Conservation (phyloP, 2,329 filamentous ascomycete species). For the Aspergillus pseudoglaucus region DNA sequence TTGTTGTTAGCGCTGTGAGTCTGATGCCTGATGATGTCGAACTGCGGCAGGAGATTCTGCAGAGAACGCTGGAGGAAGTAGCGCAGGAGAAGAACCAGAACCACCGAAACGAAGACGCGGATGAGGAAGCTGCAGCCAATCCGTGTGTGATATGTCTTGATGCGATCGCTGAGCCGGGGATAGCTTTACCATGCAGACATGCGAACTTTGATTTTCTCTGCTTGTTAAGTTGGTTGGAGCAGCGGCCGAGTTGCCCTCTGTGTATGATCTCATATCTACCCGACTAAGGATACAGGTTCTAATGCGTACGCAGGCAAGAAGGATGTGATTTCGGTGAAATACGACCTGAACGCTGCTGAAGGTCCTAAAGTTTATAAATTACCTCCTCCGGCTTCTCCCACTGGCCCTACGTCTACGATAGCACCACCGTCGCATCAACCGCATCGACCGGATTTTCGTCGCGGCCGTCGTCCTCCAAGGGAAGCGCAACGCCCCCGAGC, state of each 20-base stretch:
- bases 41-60: slow-evolving; percentile 38
- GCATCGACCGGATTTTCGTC: slow-evolving; percentile 6
- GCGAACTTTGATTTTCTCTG: slow-evolving; percentile 79
- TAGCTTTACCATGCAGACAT: slow-evolving; percentile 72
- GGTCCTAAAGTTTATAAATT: slow-evolving; percentile 55
- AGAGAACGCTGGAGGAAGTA: slow-evolving; percentile 41
- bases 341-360: slow-evolving; percentile 52
- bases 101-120: not conserved
- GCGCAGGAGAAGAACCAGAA: slow-evolving; percentile 15
- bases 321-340: slow-evolving; percentile 55
- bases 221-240: slow-evolving; percentile 72
- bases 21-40: slow-evolving; percentile 37
- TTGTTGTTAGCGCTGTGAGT: not conserved
- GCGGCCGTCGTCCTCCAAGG: slow-evolving; percentile 13
- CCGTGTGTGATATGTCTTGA: slow-evolving; percentile 88
- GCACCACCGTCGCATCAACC: slow-evolving; percentile 2
- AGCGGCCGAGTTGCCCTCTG: slow-evolving; percentile 67
- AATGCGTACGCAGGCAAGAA: slow-evolving; percentile 42
- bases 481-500: slow-evolving; percentile 17
- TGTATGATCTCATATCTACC: slow-evolving; percentile 47
- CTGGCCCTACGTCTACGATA: not conserved
- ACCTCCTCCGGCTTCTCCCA: slow-evolving; percentile 23
- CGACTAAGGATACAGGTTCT: slow-evolving; percentile 1
- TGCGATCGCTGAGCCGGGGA: slow-evolving; percentile 62
- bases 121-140: slow-evolving; percentile 31